phyloP scores from a whole-genome alignment of 306 rosid species.

The Medicago ruthenica region DNA sequence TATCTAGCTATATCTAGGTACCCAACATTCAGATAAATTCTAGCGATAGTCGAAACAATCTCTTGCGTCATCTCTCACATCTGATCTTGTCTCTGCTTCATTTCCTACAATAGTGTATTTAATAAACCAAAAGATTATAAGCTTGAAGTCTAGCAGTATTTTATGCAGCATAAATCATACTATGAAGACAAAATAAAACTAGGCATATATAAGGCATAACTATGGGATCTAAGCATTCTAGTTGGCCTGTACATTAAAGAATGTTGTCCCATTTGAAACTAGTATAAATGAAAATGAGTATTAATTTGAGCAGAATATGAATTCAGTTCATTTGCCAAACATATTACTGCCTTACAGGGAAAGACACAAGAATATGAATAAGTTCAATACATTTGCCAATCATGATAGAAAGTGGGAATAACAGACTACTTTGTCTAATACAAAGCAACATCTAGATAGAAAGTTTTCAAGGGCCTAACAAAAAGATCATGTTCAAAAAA shows the following conservation, averaged over 20 bases:
- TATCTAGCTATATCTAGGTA: no score
- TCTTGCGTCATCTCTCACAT: background rate
- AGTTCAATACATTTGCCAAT: background rate
- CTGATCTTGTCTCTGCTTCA: slow-evolving; percentile 44
- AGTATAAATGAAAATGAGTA: background rate
- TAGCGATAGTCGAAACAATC: no score
- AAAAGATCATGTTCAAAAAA: background rate
- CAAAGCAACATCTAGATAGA: slow-evolving; percentile 2
- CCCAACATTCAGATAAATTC: no score
- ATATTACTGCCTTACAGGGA: background rate
- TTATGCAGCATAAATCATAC: background rate
- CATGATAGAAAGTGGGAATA: no score
- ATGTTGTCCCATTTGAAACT: background rate
- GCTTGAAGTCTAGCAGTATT: background rate
- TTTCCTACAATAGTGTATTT: slow-evolving; percentile 31
- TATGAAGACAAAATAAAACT: no score
- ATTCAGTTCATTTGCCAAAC: background rate
- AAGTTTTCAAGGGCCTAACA: background rate
- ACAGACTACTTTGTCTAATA: background rate
- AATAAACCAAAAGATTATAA: slow-evolving; percentile 16
- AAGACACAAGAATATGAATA: background rate
- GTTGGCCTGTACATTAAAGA: no score
- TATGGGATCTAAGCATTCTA: no score
- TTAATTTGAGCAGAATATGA: background rate
- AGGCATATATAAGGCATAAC: no score